Base-by-base conservation (phyloP, 2,329 filamentous ascomycete genomes). In the Calycina herbarum region DNA sequence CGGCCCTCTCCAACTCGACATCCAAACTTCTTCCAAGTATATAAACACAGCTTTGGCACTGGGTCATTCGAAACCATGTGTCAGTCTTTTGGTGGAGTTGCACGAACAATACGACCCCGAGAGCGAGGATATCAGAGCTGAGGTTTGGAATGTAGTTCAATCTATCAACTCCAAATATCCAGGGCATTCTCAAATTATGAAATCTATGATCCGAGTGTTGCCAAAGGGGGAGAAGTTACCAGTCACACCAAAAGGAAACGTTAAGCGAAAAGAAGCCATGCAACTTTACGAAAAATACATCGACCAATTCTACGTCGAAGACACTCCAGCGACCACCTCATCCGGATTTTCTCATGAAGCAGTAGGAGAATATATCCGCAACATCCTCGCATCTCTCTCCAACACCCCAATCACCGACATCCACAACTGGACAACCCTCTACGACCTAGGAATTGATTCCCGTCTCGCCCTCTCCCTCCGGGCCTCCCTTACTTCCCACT, bases 231-330 rank as follows among this genome's bases (percentile, higher is more conserved):
- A 61, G 20, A 69, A 45, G 15, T 64, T 77, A 27, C 74, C 74
- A 20, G 70, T 75, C 3, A 76, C 73, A 5, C 74, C 73, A 13
- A 77, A 76, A 65, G 73, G 74, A 6, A 77, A 76, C 29, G 72
- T 77, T 6, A 74, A 71, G 51, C 66, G 75, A 13, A 75, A 77
- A 62, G 73, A 75, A 66, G 74, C 71, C 27, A 70, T 70, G 60
- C 61, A 62, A 10, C 59, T 70, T 2, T 77, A 73, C 57, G 64
- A 70, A 1, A 20, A 62, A n/a, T 68, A 71, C 7, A 71, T 76
- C n/a, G 67, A 69, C 3, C 29, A 42, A 24, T 64, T 74, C 1
- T 74, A 73, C 62, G 64, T 65, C 29, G 63, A 67, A 17, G 35
- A 45, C 8, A 56, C 31, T 5, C 62, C 58, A 51, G 33, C 29